A percentile compares a stretch with the other conserved stretches of the same genome.
These are phyloP conservation scores for Annulohypoxylon truncatum DNA, from an alignment of 2,329 filamentous ascomycete species.

Conservation along the genomic window DNA sequence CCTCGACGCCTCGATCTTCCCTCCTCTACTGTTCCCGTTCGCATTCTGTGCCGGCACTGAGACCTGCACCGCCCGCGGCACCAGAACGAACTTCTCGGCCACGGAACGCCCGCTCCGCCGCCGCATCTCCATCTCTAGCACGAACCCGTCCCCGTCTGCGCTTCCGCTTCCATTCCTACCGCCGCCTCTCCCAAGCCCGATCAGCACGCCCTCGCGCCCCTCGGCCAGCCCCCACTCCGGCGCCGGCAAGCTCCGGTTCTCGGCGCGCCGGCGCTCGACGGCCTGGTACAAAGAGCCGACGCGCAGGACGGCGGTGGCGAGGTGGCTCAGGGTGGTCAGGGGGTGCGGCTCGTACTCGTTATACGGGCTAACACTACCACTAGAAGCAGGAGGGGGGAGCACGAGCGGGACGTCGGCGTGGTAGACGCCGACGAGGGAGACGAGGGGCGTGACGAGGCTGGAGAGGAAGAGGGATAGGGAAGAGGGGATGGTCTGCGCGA, in stretches of 20 bases:
- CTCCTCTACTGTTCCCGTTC: conserved; percentile 1
- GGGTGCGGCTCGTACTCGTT: conserved; percentile 74
- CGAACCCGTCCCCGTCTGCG: conserved; percentile 57
- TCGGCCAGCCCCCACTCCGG: conserved; percentile 84
- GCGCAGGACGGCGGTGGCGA: conserved; percentile 87
- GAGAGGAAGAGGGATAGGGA: conserved; percentile 77
- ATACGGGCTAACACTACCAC: conserved; percentile 38
- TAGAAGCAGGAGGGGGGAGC: conserved; percentile 50
- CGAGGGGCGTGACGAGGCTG: conserved; percentile 72
- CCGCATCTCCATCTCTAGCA: conserved; percentile 87
- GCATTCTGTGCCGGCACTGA: not conserved
- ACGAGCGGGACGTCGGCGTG: conserved; percentile 80
- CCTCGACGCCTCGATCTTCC: conserved; percentile 46
- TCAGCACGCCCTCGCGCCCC: conserved; percentile 80
- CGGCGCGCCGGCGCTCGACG: conserved; percentile 78
- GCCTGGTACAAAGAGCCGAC: conserved; percentile 80
- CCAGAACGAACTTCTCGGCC: conserved; percentile 71
- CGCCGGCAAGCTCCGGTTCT: conserved; percentile 77
- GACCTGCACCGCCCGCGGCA: conserved; percentile 43
- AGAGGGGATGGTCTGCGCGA: conserved; percentile 65
- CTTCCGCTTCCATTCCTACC: conserved; percentile 42
- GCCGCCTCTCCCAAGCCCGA: conserved; percentile 65
- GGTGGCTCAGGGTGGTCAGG: conserved; percentile 79
- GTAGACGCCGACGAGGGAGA: conserved; percentile 82
- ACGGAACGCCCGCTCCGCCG: conserved; percentile 84